Percentiles rank a stretch among this genome's conserved stretches.
Evolutionary conservation across 352 stramenopile species (phyloP).

Genomic region (Phytophthora pseudosyringae): DNA sequence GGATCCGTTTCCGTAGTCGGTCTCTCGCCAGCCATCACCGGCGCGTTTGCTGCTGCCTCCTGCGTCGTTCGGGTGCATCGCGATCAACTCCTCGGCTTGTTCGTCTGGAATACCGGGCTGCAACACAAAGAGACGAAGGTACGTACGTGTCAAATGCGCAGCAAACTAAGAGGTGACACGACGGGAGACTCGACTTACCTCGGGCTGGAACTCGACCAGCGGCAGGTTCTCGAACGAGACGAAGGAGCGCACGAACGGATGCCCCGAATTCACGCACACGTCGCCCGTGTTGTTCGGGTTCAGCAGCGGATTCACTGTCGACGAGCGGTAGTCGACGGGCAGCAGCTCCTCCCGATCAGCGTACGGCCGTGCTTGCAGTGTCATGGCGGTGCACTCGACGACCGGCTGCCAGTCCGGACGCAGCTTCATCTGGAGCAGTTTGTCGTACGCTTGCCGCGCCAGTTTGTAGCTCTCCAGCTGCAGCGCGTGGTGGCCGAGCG

Average conservation of each 20-base stretch:
- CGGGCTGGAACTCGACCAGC: slow-evolving; percentile 94
- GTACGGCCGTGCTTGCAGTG: slow-evolving; percentile 93
- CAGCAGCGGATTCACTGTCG: slow-evolving; percentile 92
- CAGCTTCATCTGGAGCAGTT: slow-evolving; percentile 90
- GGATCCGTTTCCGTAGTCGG: slow-evolving; percentile 61
- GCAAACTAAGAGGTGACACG: not conserved
- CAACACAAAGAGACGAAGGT: slow-evolving; percentile 5
- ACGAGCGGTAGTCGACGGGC: slow-evolving; percentile 96
- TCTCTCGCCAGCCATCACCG: slow-evolving; percentile 60
- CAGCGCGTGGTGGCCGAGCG: slow-evolving; percentile 92
- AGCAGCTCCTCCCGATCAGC: slow-evolving; percentile 93
- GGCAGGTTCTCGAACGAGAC: slow-evolving; percentile 96
- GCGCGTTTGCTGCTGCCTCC: slow-evolving; percentile 25
- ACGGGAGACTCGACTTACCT: slow-evolving; percentile 37
- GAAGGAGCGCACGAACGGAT: slow-evolving; percentile 95
- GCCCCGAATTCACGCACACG: slow-evolving; percentile 92
- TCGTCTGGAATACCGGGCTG: slow-evolving; percentile 79
- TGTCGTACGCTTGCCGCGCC: slow-evolving; percentile 93
- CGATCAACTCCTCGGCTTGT: slow-evolving; percentile 86
- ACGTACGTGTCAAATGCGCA: not conserved
- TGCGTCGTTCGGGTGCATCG: slow-evolving; percentile 56
- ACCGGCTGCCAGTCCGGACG: slow-evolving; percentile 83
- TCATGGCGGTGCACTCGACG: slow-evolving; percentile 93
- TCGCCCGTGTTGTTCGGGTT: slow-evolving; percentile 90
- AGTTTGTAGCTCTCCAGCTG: slow-evolving; percentile 94